These are phyloP conservation scores for Pugionium dolabratum DNA, from an alignment of 345 rosid species.

Conservation along the genomic window DNA sequence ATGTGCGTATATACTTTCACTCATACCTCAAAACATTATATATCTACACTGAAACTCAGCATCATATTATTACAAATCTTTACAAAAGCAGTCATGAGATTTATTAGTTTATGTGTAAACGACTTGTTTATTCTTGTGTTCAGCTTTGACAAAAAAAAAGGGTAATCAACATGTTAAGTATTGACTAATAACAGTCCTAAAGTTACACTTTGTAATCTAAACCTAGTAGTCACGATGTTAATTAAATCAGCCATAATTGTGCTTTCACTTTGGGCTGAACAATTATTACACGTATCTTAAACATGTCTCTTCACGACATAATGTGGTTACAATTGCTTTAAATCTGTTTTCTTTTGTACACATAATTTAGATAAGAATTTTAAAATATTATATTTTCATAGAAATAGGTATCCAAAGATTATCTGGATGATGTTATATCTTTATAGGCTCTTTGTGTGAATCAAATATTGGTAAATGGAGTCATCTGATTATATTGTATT, in stretches of 20 bases:
- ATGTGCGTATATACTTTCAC: slow-evolving; percentile 25
- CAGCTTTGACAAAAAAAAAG: neutral
- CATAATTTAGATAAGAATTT: neutral
- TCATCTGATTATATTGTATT: slow-evolving; percentile 26
- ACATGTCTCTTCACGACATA: slow-evolving; percentile 22
- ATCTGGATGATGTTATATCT: neutral
- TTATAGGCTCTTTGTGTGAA: slow-evolving; percentile 30
- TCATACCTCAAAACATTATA: slow-evolving; percentile 18
- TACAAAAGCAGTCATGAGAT: slow-evolving; percentile 18
- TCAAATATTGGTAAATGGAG: slow-evolving; percentile 38
- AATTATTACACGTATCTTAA: slow-evolving; percentile 18
- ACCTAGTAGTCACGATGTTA: neutral
- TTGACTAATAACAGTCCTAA: neutral
- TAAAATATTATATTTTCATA: neutral
- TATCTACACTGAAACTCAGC: slow-evolving; percentile 12
- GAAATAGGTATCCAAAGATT: slow-evolving; percentile 23
- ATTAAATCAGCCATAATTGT: slow-evolving; percentile 17
- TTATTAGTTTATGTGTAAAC: neutral
- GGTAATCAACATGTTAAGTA: slow-evolving; percentile 8
- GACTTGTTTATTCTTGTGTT: slow-evolving; percentile 3
- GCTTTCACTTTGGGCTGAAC: slow-evolving; percentile 14
- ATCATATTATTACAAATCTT: neutral
- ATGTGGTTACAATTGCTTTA: neutral
- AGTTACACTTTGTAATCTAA: neutral
- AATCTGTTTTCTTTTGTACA: neutral